Evolutionary conservation across 1,139 yeast genomes (phyloP).

Genomic region (Blastobotrys proliferans): DNA sequence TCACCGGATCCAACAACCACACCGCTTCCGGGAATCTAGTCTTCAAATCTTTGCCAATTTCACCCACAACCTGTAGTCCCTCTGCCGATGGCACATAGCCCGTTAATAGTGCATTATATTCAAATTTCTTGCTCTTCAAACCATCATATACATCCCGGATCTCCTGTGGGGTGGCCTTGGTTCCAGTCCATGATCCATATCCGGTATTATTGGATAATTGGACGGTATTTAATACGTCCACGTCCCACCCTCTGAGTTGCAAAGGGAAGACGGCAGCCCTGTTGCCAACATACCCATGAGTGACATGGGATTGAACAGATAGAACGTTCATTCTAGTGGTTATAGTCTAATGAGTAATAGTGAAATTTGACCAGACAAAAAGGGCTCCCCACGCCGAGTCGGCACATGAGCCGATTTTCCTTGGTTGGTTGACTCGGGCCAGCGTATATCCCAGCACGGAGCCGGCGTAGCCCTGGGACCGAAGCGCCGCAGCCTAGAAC

Average conservation of each 20-base stretch:
- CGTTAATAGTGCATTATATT: conserved; percentile 60
- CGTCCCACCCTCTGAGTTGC: conserved; percentile 79
- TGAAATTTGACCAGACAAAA: too few species aligned
- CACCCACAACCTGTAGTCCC: conserved; percentile 47
- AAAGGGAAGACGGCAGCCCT: conserved; percentile 77
- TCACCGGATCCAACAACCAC: conserved; percentile 86
- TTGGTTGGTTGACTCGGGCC: too few species aligned
- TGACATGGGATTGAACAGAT: conserved; percentile 76
- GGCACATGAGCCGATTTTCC: too few species aligned
- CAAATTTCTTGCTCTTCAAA: conserved; percentile 40
- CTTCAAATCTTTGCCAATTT: conserved; percentile 37
- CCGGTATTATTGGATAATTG: conserved; percentile 80
- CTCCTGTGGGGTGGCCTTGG: conserved; percentile 40
- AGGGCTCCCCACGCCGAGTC: too few species aligned
- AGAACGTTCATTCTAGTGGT: conserved; percentile 38
- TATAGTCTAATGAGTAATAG: too few species aligned
- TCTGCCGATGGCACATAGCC: conserved; percentile 68
- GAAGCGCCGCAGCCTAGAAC: too few species aligned
- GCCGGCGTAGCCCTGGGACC: too few species aligned
- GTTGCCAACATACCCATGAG: conserved; percentile 84
- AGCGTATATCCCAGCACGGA: too few species aligned
- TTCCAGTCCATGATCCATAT: conserved; percentile 55
- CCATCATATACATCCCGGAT: conserved; percentile 46
- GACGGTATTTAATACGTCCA: conserved; percentile 74
- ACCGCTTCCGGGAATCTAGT: conserved; percentile 28